Evolutionary conservation across 306 rosid genomes (phyloP).

Genomic region (Pterocarpus santalinus): DNA sequence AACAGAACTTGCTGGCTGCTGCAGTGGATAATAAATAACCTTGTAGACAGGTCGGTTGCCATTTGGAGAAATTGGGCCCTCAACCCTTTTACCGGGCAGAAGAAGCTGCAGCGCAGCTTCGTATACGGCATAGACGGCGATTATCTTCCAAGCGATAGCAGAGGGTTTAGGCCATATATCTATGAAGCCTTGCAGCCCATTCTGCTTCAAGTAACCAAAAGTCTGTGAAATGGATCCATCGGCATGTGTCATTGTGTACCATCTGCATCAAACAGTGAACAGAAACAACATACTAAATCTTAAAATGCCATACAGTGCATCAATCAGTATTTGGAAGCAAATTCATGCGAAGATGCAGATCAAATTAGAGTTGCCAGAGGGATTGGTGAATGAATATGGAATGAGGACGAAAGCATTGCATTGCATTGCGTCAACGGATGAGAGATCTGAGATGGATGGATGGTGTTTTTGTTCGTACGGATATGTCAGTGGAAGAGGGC

Average conservation of each 20-base stretch:
- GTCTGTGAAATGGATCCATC: conserved; percentile 78
- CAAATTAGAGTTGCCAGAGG: too few species aligned
- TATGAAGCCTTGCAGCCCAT: conserved; percentile 60
- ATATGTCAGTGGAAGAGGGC: too few species aligned
- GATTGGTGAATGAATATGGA: too few species aligned
- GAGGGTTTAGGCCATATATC: conserved; percentile 85
- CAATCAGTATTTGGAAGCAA: too few species aligned
- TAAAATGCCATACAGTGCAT: too few species aligned
- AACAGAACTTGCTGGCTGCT: background rate
- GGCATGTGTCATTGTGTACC: conserved; percentile 92
- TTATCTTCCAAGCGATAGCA: conserved; percentile 66
- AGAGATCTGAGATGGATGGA: too few species aligned
- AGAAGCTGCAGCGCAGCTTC: conserved; percentile 92
- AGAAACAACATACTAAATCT: background rate
- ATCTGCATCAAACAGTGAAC: conserved; percentile 61
- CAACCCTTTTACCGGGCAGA: conserved; percentile 76
- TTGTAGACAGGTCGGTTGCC: conserved; percentile 90
- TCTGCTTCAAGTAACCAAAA: conserved; percentile 56
- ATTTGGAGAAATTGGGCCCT: conserved; percentile 89
- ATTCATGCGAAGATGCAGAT: too few species aligned
- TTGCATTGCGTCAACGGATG: too few species aligned
- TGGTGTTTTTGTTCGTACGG: too few species aligned
- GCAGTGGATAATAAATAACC: conserved; percentile 51
- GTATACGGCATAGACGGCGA: conserved; percentile 70
- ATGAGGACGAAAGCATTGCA: too few species aligned